These are phyloP conservation scores for Vachellia pachyceras DNA, from an alignment of 306 rosid species.

Conservation along the genomic window DNA sequence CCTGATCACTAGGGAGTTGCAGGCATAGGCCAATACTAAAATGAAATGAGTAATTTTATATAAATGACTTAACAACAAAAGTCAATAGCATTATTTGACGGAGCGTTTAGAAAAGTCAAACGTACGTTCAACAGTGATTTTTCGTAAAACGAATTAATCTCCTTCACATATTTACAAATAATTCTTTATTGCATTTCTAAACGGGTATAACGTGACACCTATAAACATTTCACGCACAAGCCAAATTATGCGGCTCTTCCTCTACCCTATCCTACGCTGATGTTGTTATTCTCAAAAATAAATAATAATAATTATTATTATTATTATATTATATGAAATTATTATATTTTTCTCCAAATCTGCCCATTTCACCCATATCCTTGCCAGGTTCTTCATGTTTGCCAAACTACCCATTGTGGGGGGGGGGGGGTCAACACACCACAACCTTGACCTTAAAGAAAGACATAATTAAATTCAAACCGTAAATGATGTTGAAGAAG, in stretches of 20 bases:
- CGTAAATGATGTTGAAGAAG: neutral
- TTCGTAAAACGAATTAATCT: neutral
- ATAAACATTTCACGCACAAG: constrained; percentile 35
- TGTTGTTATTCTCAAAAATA: neutral
- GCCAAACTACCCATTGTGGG: neutral
- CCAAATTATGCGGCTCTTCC: constrained; percentile 47
- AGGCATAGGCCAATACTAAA: neutral
- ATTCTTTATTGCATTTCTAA: no score
- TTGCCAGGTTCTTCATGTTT: neutral
- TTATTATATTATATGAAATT: no score
- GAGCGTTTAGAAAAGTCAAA: no score
- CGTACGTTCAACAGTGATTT: no score
- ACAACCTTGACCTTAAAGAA: neutral
- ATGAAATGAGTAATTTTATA: neutral
- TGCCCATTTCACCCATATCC: neutral
- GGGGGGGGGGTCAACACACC: no score
- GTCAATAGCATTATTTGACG: no score
- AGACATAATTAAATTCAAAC: neutral
- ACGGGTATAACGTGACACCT: no score
- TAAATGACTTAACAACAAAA: no score
- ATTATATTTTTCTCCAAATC: neutral
- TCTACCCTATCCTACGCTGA: neutral
- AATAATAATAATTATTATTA: neutral
- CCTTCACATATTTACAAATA: no score
- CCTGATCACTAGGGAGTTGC: neutral